Evolutionary conservation across 345 rosid species (phyloP).

Genomic region (Reutealis trisperma): DNA sequence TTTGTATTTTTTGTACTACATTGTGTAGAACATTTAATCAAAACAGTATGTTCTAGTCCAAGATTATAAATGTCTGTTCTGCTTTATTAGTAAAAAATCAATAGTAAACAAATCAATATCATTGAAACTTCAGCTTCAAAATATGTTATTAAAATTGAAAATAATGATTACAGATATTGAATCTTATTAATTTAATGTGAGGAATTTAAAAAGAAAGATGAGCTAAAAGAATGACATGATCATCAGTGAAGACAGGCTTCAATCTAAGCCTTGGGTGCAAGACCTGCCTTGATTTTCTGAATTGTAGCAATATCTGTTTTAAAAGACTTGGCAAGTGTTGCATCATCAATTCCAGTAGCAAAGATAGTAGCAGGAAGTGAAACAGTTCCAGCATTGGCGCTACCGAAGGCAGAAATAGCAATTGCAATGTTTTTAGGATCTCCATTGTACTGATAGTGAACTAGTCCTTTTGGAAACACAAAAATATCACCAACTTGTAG

Average conservation of each 20-base stretch:
- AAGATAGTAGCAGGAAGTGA: conserved; percentile 15
- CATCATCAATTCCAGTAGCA: not conserved
- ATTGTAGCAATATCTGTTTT: not conserved
- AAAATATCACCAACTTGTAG: conserved; percentile 21
- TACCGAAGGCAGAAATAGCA: conserved; percentile 22
- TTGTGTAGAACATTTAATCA: too few relatives aligned
- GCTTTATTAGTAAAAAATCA: too few relatives aligned
- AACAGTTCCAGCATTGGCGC: conserved; percentile 21
- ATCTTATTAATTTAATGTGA: not conserved
- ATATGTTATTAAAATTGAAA: not conserved
- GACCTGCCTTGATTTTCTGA: not conserved
- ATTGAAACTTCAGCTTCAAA: not conserved
- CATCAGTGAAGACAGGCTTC: not conserved
- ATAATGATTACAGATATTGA: not conserved
- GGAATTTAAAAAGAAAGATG: not conserved
- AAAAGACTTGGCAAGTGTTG: not conserved
- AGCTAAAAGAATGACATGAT: not conserved
- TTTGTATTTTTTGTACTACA: too few relatives aligned
- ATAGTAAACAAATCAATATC: not conserved
- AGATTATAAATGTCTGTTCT: too few relatives aligned
- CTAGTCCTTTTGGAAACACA: conserved; percentile 25
- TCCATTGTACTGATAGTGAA: conserved; percentile 7
- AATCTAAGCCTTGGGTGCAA: not conserved
- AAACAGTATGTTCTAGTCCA: too few relatives aligned
- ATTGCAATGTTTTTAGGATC: not conserved